phyloP scores from a whole-genome alignment of 306 rosid species.

The Echinosophora koreensis region DNA sequence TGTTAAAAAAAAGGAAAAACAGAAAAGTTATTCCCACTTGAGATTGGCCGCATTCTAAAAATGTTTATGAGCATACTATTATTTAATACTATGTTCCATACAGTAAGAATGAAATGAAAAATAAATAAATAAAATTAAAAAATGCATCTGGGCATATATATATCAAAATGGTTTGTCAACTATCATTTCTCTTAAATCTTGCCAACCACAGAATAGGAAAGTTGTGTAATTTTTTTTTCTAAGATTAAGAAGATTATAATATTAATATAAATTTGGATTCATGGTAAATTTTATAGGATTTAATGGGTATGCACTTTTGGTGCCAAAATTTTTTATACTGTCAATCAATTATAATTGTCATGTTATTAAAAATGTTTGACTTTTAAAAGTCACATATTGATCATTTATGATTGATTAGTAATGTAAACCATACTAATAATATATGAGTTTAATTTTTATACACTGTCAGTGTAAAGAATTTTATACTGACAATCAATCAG shows the following conservation, averaged over 20 bases:
- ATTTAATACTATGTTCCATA: background rate
- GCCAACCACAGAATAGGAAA: slow-evolving; percentile 11
- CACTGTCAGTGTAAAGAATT: no score
- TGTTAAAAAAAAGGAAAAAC: slow-evolving; percentile 38
- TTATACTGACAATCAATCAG: no score
- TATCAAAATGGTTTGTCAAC: background rate
- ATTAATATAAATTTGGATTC: no score
- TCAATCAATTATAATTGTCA: no score
- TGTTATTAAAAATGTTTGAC: no score
- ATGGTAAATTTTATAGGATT: no score
- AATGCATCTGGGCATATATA: background rate
- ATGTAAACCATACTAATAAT: no score
- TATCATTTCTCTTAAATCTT: background rate
- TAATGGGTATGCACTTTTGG: no score
- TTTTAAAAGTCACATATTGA: no score
- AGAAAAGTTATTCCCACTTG: slow-evolving; percentile 23
- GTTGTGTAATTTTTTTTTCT: background rate
- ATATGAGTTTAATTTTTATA: no score
- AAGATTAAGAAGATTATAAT: background rate
- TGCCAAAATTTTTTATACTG: no score
- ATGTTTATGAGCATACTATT: slow-evolving; percentile 7
- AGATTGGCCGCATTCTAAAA: background rate
- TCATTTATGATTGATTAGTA: no score
- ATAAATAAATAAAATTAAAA: background rate
- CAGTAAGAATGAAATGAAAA: slow-evolving; percentile 24